A percentile compares a stretch with the other conserved stretches of the same genome.
phyloP scores from a whole-genome alignment of 2,329 filamentous ascomycete genomes.

The Talaromyces amestolkiae region DNA sequence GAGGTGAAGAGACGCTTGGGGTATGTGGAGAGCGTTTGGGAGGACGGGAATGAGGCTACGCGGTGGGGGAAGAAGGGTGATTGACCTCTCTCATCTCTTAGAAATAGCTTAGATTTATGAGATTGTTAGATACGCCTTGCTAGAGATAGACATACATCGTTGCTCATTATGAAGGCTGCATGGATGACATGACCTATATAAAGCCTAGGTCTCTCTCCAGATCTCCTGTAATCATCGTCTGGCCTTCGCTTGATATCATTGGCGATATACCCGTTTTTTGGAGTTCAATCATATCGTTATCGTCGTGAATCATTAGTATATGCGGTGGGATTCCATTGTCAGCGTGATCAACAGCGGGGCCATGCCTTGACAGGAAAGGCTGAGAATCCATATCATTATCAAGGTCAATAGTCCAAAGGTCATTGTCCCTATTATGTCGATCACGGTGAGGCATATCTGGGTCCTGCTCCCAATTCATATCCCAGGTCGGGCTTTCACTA shows the following conservation, averaged over 20 bases:
- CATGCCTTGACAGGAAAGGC: neutral
- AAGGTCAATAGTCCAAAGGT: conserved; percentile 8
- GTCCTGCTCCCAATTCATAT: neutral
- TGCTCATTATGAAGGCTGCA: neutral
- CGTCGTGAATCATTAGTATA: conserved; percentile 18
- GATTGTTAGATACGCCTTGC: neutral
- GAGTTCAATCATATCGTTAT: conserved; percentile 9
- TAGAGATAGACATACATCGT: neutral
- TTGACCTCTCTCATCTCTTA: neutral
- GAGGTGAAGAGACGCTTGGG: conserved; percentile 82
- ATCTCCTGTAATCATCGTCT: conserved; percentile 35
- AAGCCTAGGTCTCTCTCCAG: conserved; percentile 39
- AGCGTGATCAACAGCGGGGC: neutral
- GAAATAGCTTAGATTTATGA: neutral
- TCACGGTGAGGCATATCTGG: neutral
- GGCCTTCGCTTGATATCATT: neutral
- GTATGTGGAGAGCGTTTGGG: conserved; percentile 82
- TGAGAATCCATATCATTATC: neutral
- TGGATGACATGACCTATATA: neutral
- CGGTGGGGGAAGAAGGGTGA: conserved; percentile 62
- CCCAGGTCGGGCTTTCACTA: neutral
- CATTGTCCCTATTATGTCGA: neutral
- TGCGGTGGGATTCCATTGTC: conserved; percentile 20
- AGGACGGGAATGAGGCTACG: conserved; percentile 75
- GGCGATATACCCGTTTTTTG: neutral